Evolutionary conservation across 179 eudicot genomes (phyloP).

Genomic region (Beta lomatogona): DNA sequence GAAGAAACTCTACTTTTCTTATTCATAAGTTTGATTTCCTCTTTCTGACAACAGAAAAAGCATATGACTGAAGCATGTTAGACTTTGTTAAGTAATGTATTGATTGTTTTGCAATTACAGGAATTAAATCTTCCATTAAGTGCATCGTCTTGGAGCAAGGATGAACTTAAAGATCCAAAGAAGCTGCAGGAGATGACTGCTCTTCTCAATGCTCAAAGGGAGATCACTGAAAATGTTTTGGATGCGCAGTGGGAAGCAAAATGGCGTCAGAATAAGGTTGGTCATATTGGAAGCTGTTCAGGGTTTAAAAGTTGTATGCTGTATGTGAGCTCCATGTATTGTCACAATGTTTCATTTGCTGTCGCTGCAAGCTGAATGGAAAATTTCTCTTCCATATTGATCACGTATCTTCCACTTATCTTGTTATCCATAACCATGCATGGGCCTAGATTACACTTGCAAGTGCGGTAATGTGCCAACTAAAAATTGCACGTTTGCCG

Average conservation of each 20-base stretch:
- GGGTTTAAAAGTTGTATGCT: background rate
- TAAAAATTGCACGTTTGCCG: background rate
- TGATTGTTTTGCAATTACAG: constrained; percentile 39
- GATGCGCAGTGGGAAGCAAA: constrained; percentile 91
- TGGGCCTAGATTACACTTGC: background rate
- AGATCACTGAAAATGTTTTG: constrained; percentile 77
- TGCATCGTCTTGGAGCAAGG: constrained; percentile 82
- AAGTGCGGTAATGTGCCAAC: background rate
- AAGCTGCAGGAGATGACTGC: constrained; percentile 82
- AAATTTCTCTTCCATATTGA: background rate
- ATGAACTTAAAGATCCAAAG: constrained; percentile 89
- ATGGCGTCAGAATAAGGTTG: constrained; percentile 92
- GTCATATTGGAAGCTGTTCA: background rate
- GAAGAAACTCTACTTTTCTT: no score
- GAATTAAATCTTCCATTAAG: constrained; percentile 78
- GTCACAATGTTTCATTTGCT: background rate
- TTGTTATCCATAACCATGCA: background rate
- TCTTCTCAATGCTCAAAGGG: constrained; percentile 90
- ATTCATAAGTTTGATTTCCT: background rate
- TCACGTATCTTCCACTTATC: background rate
- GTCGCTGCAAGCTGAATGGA: background rate
- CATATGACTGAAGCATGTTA: background rate
- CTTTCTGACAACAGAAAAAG: background rate
- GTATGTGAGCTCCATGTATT: no score
- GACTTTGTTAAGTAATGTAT: background rate